Evolutionary conservation across 495 filamentous ascomycete species (phyloP).

Genomic region (Daldinia grandis): DNA sequence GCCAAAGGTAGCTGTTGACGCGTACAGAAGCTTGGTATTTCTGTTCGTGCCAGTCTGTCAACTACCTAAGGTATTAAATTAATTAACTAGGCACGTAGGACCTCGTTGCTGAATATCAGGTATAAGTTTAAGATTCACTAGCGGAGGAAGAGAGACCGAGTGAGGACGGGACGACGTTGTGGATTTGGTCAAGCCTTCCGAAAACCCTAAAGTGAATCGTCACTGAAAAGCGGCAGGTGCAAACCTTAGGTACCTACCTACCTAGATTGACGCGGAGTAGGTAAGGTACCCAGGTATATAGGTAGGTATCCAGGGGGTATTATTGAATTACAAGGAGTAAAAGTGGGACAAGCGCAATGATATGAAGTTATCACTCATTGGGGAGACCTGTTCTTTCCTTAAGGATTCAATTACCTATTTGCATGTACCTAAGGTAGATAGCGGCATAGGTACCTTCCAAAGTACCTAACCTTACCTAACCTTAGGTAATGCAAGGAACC

Average conservation of each 20-base stretch:
- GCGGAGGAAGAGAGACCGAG: background rate
- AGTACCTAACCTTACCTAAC: too few relatives aligned
- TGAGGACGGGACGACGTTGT: background rate
- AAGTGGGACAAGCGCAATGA: background rate
- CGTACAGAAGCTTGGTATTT: background rate
- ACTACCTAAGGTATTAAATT: conserved; percentile 1
- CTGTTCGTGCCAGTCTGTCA: background rate
- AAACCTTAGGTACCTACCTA: conserved; percentile 16
- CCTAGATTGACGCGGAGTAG: conserved; percentile 21
- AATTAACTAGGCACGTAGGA: background rate
- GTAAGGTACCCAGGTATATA: background rate
- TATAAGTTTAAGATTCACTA: background rate
- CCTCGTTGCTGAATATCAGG: background rate
- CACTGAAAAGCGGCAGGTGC: conserved; percentile 21
- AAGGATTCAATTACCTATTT: background rate
- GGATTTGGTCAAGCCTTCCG: background rate
- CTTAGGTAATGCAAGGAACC: background rate
- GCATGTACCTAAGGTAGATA: background rate
- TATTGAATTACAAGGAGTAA: background rate
- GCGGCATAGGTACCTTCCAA: background rate
- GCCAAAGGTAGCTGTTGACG: conserved; percentile 1
- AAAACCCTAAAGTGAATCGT: conserved; percentile 11
- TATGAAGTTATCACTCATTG: background rate
- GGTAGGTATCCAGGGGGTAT: too few relatives aligned
- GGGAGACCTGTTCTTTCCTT: background rate